These are phyloP conservation scores for Phaeomoniella chlamydospora DNA, from an alignment of 2,329 filamentous ascomycete species.

Conservation along the genomic window DNA sequence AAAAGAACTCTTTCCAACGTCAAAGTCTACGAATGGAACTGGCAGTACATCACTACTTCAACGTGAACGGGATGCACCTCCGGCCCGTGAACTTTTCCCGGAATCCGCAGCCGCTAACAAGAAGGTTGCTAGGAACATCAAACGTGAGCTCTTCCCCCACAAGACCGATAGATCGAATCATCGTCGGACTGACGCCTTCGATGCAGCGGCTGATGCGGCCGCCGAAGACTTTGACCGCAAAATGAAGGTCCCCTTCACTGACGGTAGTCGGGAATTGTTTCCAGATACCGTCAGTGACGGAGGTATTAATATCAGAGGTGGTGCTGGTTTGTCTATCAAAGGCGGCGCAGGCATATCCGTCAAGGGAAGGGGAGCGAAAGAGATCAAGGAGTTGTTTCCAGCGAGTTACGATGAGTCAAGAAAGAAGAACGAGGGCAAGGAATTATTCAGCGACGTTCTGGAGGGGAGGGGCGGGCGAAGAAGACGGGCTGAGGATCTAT, in stretches of 20 bases:
- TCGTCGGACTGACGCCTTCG: conserved; percentile 35
- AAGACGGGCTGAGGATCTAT: conserved; percentile 59
- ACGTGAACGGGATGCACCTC: conserved; percentile 23
- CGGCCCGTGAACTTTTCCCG: background rate
- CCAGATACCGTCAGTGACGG: conserved; percentile 17
- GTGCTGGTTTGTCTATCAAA: conserved; percentile 27
- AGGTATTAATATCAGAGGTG: conserved; percentile 46
- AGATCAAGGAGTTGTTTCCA: conserved; percentile 55
- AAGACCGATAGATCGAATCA: conserved; percentile 26
- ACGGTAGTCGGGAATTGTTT: conserved; percentile 8
- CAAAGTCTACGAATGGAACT: conserved; percentile 10
- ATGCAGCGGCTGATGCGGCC: conserved; percentile 39
- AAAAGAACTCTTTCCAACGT: conserved; percentile 33
- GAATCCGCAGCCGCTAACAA: conserved; percentile 22
- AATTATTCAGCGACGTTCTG: conserved; percentile 50
- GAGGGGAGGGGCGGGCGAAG: conserved; percentile 38
- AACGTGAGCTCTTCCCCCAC: conserved; percentile 44
- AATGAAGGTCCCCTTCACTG: conserved; percentile 34
- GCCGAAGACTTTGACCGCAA: conserved; percentile 36
- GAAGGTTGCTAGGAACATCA: conserved; percentile 12
- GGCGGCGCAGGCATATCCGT: conserved; percentile 43
- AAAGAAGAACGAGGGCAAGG: conserved; percentile 48
- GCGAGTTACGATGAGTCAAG: conserved; percentile 31
- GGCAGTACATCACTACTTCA: conserved; percentile 19
- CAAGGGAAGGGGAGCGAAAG: conserved; percentile 49